Conservation (phyloP, 108 stramenopile species). For the Pseudonitzschia multiseries region DNA sequence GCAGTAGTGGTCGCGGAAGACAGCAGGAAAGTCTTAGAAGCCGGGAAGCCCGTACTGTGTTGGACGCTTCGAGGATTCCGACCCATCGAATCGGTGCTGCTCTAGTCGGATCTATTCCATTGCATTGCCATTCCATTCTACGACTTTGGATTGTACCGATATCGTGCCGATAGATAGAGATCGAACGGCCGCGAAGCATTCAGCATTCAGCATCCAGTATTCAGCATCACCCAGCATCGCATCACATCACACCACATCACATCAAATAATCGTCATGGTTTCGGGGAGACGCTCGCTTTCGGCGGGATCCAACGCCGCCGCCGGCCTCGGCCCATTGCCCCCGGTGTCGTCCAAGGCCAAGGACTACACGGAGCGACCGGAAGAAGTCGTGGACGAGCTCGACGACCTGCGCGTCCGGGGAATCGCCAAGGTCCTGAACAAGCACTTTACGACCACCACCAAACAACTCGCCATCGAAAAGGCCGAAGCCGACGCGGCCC, state of each 20-base stretch:
- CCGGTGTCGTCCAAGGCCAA: constrained; percentile 41
- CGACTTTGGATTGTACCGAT: too few relatives aligned
- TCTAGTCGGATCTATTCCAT: too few relatives aligned
- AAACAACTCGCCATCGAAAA: constrained; percentile 48
- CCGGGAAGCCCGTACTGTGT: too few relatives aligned
- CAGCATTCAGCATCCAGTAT: too few relatives aligned
- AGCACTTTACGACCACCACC: constrained; percentile 58
- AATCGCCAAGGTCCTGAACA: constrained; percentile 57
- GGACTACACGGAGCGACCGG: constrained; percentile 34
- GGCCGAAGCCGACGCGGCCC: constrained; percentile 54
- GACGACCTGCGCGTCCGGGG: constrained; percentile 58
- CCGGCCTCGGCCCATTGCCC: constrained; percentile 9
- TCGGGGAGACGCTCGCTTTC: constrained; percentile 3
- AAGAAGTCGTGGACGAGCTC: constrained; percentile 43
- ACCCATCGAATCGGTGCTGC: too few relatives aligned
- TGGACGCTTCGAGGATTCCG: too few relatives aligned
- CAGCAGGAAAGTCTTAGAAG: too few relatives aligned
- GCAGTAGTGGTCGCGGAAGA: too few relatives aligned
- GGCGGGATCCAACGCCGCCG: neutral
- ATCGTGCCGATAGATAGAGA: neutral
- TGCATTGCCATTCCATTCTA: too few relatives aligned
- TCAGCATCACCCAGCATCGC: too few relatives aligned
- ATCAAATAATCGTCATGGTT: constrained; percentile 6
- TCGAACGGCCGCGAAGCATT: neutral
- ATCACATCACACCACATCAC: neutral